Evolutionary conservation across 2,329 filamentous ascomycete genomes (phyloP), one percentile per base, ranked within the genome.

Genomic region (Zasmidium cellare): DNA sequence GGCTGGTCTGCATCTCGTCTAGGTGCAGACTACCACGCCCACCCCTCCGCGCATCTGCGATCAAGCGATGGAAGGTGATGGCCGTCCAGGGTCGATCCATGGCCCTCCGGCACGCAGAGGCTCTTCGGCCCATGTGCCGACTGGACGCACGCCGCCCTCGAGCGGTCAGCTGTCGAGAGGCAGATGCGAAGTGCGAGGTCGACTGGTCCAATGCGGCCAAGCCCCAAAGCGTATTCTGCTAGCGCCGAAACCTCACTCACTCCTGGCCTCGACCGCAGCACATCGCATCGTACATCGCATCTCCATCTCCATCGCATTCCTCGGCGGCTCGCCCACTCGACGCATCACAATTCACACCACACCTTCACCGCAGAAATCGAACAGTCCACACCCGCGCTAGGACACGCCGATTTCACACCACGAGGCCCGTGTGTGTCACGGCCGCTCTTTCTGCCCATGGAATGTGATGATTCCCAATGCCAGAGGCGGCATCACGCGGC

Each of bases 281-380:
- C 46, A 47, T 23, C 53, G 46, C 53, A 47, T 38, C 45, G n/a
- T n/a, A 24, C 53, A 38, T 44, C 57, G 22, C 46, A 44, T 55
- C 41, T 47, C 51, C n/a, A 14, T 41, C 12, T 41, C 16, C 35
- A 53, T 60, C 51, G 59, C 60, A 58, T 63, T 59, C 57, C 25
- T 56, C 59, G 58, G 61, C 63, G 53, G 45, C 35, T 51, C 48
- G 58, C 55, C 55, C 48, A 16, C 54, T 57, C 55, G 53, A 62
- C 53, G n/a, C 52, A 59, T 64, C 65, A 58, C 63, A 64, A 63
- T 52, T 24, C 52, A 55, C 56, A 24, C 38, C 51, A 46, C 51
- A 31, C 38, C 48, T 31, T 38, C 19, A 9, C 31, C 28, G 18
- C 35, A 18, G 35, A 6, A n/a, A 16, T 14, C 14, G 35, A 9